Percentiles rank a stretch among this genome's conserved stretches.
phyloP scores from a whole-genome alignment of 768 basidiomycete genomes.

The Russula foetens region DNA sequence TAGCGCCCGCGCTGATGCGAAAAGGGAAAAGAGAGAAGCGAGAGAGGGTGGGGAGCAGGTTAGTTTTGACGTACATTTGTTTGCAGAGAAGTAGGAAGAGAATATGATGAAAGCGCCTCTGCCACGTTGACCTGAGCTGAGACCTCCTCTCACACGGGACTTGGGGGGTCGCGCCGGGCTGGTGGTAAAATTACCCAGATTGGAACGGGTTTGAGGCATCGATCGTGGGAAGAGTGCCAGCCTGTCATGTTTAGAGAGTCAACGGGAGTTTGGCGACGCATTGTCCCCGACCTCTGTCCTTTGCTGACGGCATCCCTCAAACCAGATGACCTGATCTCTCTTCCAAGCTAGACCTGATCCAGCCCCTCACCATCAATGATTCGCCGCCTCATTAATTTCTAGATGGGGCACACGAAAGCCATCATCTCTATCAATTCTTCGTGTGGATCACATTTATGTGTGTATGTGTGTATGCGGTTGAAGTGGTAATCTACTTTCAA shows the following conservation, averaged over 20 bases:
- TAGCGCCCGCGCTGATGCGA: neutral
- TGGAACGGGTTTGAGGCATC: neutral
- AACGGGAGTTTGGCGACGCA: conserved; percentile 10
- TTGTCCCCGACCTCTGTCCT: neutral
- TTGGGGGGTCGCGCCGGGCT: conserved; percentile 6
- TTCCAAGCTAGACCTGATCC: neutral
- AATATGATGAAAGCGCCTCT: neutral
- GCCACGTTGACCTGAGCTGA: too few species aligned
- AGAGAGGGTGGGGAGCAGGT: neutral
- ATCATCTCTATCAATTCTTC: conserved; percentile 1
- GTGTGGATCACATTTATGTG: neutral
- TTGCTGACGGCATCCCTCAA: neutral
- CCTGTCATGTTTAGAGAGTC: neutral
- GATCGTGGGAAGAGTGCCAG: conserved; percentile 11
- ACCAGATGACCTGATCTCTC: neutral
- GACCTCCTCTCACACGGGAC: too few species aligned
- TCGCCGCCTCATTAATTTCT: neutral
- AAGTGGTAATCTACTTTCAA: conserved; percentile 17
- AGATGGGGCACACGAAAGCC: neutral
- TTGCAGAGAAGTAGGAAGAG: neutral
- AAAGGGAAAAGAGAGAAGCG: neutral
- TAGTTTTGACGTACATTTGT: conserved; percentile 14
- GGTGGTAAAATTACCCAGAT: neutral
- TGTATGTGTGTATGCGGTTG: neutral
- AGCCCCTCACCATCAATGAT: neutral